Evolutionary conservation across 2,329 filamentous ascomycete genomes (phyloP).

Genomic region (Pseudocercospora pini-densiflorae): DNA sequence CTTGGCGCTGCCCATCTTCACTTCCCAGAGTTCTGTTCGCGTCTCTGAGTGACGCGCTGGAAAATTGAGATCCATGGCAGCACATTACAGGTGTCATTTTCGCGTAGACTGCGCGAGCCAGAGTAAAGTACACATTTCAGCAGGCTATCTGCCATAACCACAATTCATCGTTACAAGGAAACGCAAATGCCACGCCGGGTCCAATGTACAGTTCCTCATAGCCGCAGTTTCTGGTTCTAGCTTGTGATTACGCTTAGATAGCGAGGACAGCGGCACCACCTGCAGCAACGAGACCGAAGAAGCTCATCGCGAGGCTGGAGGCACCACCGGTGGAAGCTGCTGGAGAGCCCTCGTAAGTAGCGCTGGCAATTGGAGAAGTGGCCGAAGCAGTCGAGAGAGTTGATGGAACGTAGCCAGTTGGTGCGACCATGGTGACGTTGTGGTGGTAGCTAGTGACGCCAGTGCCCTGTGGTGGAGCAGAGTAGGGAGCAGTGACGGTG

Average conservation of each 20-base stretch:
- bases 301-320: conserved; percentile 41
- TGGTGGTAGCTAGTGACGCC: conserved; percentile 15
- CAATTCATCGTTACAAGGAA: conserved; percentile 1
- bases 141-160: neutral
- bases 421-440: conserved; percentile 35
- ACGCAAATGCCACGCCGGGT: neutral
- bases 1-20: conserved; percentile 6
- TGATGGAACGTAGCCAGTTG: conserved; percentile 41
- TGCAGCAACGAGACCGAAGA: conserved; percentile 43
- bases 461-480: conserved; percentile 12
- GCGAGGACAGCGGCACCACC: conserved; percentile 46
- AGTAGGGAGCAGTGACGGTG: conserved; percentile 23
- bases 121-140: conserved; percentile 4
- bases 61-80: neutral
- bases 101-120: conserved; percentile 5
- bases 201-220: conserved; percentile 1
- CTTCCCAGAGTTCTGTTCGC: neutral
- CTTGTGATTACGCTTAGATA: conserved; percentile 28
- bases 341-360: conserved; percentile 22
- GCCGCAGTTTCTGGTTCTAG: neutral
- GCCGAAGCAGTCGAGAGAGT: conserved; percentile 37
- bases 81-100: conserved; percentile 4
- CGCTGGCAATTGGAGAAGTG: conserved; percentile 24
- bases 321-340: conserved; percentile 29
- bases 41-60: neutral